Conservation (phyloP, 495 filamentous ascomycete species). For the Penicillium maclennaniae region DNA sequence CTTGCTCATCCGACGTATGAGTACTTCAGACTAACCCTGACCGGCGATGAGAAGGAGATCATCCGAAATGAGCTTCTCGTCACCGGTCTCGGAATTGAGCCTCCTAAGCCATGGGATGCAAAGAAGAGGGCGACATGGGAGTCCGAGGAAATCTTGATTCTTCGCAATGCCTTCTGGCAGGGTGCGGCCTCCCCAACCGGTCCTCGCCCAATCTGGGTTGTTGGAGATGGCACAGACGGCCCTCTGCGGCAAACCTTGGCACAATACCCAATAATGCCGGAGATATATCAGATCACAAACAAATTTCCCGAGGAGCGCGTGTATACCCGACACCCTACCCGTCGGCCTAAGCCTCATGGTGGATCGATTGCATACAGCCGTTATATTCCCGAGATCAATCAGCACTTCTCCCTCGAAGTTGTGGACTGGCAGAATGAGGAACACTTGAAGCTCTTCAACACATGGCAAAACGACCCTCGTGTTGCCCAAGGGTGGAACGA, state of each 20-base stretch:
- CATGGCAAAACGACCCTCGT: constrained; percentile 68
- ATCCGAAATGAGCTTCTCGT: constrained; percentile 48
- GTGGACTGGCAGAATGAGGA: constrained; percentile 51
- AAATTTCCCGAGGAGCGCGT: constrained; percentile 44
- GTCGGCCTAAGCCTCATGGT: constrained; percentile 56
- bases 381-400: constrained; percentile 61
- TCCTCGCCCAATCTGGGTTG: constrained; percentile 56
- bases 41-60: constrained; percentile 34
- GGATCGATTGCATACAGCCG: constrained; percentile 63
- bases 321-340: constrained; percentile 55
- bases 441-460: constrained; percentile 59
- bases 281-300: constrained; percentile 53
- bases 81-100: constrained; percentile 49
- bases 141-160: constrained; percentile 28
- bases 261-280: constrained; percentile 51
- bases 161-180: constrained; percentile 60
- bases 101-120: constrained; percentile 37
- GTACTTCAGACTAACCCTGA: constrained; percentile 48
- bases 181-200: constrained; percentile 63
- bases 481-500: constrained; percentile 68
- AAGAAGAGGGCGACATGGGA: constrained; percentile 13
- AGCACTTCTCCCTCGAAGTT: constrained; percentile 63
- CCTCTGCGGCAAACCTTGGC: constrained; percentile 30
- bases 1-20: constrained; percentile 51
- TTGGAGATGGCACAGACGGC: constrained; percentile 34